A percentile compares a stretch with the other conserved stretches of the same genome.
phyloP scores from a whole-genome alignment of 1,284 basidiomycete genomes.

The Microbotryum silenes-acaulis region DNA sequence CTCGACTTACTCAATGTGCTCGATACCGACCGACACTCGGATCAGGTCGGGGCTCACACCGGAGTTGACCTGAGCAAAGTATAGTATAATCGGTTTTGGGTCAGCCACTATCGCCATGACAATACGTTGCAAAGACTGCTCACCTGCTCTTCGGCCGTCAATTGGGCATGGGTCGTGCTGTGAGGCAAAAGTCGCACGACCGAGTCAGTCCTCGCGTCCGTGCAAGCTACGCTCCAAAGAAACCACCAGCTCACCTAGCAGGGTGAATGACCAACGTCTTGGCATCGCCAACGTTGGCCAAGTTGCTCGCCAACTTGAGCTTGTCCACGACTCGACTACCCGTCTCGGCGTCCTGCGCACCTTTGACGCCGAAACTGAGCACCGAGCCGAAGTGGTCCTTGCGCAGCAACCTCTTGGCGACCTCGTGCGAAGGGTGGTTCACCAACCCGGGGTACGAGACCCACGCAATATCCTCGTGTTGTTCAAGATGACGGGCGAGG shows the following conservation, averaged over 20 bases:
- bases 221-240: conserved; percentile 34
- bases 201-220: conserved; percentile 40
- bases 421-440: conserved; percentile 56
- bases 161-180: conserved; percentile 74
- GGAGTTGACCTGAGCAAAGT: conserved; percentile 47
- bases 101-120: too few species aligned
- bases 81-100: too few species aligned
- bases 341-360: conserved; percentile 45
- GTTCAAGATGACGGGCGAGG: conserved; percentile 64
- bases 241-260: background rate
- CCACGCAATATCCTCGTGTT: conserved; percentile 55
- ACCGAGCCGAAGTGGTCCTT: conserved; percentile 63
- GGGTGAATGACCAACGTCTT: conserved; percentile 50
- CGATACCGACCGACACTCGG: conserved; percentile 71
- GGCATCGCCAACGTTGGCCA: conserved; percentile 49
- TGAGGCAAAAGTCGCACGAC: conserved; percentile 49
- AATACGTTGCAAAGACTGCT: too few species aligned
- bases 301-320: conserved; percentile 19
- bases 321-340: conserved; percentile 63
- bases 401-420: conserved; percentile 49
- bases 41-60: conserved; percentile 77
- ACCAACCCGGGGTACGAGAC: conserved; percentile 74
- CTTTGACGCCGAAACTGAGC: conserved; percentile 72
- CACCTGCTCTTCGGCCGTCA: conserved; percentile 48
- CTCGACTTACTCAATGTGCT: conserved; percentile 55